phyloP scores from a whole-genome alignment of 2,329 filamentous ascomycete species.

The Alternaria postmessia region DNA sequence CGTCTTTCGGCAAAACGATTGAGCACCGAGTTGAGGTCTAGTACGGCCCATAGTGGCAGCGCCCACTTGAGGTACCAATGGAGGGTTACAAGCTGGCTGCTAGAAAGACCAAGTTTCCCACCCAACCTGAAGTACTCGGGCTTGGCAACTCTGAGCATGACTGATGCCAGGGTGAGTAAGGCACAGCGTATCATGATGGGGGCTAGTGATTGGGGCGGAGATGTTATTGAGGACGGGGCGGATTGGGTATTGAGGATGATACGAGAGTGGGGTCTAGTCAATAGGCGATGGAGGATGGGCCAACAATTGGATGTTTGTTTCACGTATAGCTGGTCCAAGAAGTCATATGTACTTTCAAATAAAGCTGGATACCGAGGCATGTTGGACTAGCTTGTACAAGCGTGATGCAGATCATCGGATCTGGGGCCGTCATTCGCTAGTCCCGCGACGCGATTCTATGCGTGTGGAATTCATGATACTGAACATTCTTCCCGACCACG shows the following conservation, averaged over 20 bases:
- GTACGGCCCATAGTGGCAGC: constrained; percentile 31
- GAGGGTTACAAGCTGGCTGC: constrained; percentile 33
- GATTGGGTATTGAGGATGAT: constrained; percentile 6
- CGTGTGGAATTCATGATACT: constrained; percentile 3
- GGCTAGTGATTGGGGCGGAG: constrained; percentile 5
- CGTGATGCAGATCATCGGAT: constrained; percentile 9
- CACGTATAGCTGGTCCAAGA: not conserved
- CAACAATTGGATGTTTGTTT: not conserved
- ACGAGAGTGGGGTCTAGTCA: not conserved
- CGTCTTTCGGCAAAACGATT: constrained; percentile 49
- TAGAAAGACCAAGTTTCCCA: constrained; percentile 29
- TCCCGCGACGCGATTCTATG: constrained; percentile 10
- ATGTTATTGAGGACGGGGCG: constrained; percentile 8
- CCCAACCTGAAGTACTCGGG: constrained; percentile 32
- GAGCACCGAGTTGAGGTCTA: constrained; percentile 38
- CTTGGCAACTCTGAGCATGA: constrained; percentile 27
- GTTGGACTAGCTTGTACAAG: constrained; percentile 4
- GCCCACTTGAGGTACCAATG: constrained; percentile 39
- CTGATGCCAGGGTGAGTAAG: constrained; percentile 25
- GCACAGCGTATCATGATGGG: constrained; percentile 33
- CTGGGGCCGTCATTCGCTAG: constrained; percentile 13
- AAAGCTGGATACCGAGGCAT: not conserved
- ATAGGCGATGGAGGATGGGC: not conserved
- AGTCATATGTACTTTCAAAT: not conserved
- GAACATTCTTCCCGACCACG: constrained; percentile 2